Evolutionary conservation across 257 asterid species (phyloP).

Genomic region (Sherardia arvensis): DNA sequence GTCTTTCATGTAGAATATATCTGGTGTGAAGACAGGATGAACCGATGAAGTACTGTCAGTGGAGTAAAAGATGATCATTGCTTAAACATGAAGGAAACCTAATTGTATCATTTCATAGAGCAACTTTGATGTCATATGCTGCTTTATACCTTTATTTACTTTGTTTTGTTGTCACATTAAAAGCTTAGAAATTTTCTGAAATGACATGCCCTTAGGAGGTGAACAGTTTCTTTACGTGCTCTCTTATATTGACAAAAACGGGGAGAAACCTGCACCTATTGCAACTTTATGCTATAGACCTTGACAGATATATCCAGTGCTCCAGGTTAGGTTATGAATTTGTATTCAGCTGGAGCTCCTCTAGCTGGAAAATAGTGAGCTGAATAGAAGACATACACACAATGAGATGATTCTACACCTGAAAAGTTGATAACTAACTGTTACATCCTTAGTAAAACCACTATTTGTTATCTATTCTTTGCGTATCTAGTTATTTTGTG

Average conservation of each 20-base stretch:
- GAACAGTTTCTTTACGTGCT: not conserved
- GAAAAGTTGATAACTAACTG: not conserved
- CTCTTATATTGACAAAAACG: not conserved
- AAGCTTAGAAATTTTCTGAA: not conserved
- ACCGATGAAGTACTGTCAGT: not conserved
- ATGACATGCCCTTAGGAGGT: not conserved
- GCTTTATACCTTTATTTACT: not conserved
- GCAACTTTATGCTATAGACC: not conserved
- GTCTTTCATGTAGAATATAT: not conserved
- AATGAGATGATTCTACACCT: not conserved
- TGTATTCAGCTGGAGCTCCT: not conserved
- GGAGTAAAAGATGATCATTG: not conserved
- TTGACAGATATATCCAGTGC: not conserved
- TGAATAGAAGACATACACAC: not conserved
- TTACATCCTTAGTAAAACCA: not conserved
- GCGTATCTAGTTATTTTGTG: too few species aligned
- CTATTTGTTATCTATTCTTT: not conserved
- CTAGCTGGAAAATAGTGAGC: not conserved
- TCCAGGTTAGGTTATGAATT: not conserved
- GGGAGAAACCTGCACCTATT: conserved; percentile 1
- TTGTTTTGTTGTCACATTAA: not conserved
- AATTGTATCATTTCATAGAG: not conserved
- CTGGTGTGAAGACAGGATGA: not conserved
- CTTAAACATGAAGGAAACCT: not conserved
- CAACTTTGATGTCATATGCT: not conserved